phyloP scores from a whole-genome alignment of 305 asterid genomes.

The Fraxinus nigra region DNA sequence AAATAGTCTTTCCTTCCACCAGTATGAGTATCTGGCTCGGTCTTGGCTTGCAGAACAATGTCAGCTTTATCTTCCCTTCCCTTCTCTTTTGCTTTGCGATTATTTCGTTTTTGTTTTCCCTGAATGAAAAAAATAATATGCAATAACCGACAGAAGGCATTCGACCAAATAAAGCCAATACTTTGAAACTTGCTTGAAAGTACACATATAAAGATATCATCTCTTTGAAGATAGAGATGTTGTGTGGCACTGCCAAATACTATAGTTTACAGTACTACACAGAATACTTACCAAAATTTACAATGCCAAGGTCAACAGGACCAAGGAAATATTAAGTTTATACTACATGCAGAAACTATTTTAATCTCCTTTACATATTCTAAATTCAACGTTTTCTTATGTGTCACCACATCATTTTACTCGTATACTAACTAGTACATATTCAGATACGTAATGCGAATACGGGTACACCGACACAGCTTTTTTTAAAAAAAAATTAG shows the following conservation, averaged over 20 bases:
- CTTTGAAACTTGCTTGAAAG: background rate
- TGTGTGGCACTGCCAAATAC: background rate
- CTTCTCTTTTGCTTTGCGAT: constrained; percentile 76
- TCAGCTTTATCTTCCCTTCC: constrained; percentile 58
- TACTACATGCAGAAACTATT: background rate
- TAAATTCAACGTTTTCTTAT: background rate
- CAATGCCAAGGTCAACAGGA: background rate
- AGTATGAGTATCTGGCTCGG: constrained; percentile 43
- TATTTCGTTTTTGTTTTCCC: constrained; percentile 78
- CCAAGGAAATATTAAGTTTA: background rate
- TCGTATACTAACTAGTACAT: background rate
- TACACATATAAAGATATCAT: background rate
- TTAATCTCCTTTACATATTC: background rate
- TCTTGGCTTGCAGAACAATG: constrained; percentile 35
- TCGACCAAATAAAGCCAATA: background rate
- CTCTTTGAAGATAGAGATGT: background rate
- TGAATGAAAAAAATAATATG: constrained; percentile 20
- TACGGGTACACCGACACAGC: background rate
- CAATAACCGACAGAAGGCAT: background rate
- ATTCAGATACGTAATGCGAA: background rate
- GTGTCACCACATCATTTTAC: background rate
- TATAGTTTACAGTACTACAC: background rate
- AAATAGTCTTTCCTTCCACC: constrained; percentile 43
- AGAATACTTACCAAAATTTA: background rate
- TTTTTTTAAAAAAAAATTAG: background rate